Base-by-base conservation (phyloP, 2,329 filamentous ascomycete genomes). In the Fusarium armeniacum region DNA sequence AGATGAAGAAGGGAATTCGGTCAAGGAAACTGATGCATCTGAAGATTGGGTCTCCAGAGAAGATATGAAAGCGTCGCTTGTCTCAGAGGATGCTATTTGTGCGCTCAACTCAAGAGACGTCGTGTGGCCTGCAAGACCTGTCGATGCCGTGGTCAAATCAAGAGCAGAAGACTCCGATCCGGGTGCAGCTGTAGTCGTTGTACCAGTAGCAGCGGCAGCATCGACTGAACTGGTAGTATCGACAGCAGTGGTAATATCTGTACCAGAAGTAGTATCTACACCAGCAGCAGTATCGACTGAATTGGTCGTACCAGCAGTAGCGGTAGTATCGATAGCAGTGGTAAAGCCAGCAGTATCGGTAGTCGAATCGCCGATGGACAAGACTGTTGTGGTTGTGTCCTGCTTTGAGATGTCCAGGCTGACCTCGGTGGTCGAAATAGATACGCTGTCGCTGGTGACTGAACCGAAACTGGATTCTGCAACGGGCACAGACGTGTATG, bases 1-100 rank as follows among this genome's bases (percentile, higher is more conserved):
- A 28, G 54, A 63, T 28, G 66, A 59, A 56, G 56, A 59, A 56
- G 49, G 47, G n/a, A 54, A 28, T 28, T 68, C 47, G 2, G 64
- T 58, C 2, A 54, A 51, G 10, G 53, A 60, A 24, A 36, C n/a
- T 43, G 47, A 59, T 13, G 58, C 36, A n/a, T 57, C 45, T 3
- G 40, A 64, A n/a, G 45, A 58, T n/a, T 50, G 52, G 9, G 3
- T 41, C 12, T n/a, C 52, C 13, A 16, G 24, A 5, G 59, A 51
- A 2, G 40, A 26, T 15, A 24, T 46, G 28, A 40, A 13, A 8
- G 32, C 16, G n/a, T 43, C 49, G 30, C 36, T 63, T 6, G 59
- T 46, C 24, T 46, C 59, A 13, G 33, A 26, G 2, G 11, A 35
- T 13, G 2, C 8, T 11, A 8, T 5, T 5, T 45, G 28, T 3